Conservation (phyloP, 306 rosid species). For the Gleditsia sinensis region DNA sequence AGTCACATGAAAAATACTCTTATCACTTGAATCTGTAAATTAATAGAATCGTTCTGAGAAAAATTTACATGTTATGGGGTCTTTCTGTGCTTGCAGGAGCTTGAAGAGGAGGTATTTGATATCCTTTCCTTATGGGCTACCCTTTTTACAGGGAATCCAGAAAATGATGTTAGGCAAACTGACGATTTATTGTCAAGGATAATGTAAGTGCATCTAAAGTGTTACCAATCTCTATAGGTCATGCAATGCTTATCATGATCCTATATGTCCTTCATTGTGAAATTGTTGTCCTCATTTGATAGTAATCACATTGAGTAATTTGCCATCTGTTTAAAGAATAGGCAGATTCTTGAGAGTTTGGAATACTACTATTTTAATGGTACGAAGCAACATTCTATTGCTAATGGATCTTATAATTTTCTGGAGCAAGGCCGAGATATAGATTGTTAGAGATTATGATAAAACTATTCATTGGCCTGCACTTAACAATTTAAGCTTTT, state of each 20-base stretch:
- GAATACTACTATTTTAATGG: neutral
- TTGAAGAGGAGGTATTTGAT: constrained; percentile 90
- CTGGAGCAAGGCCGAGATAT: neutral
- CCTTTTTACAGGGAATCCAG: constrained; percentile 70
- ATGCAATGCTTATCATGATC: constrained; percentile 18
- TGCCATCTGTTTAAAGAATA: neutral
- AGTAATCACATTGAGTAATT: neutral
- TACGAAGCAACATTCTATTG: neutral
- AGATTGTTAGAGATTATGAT: too few relatives aligned
- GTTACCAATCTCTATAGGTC: constrained; percentile 7
- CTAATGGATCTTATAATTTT: neutral
- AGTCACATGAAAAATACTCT: constrained; percentile 13
- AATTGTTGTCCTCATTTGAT: neutral
- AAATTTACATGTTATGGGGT: constrained; percentile 26
- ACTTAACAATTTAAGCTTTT: too few relatives aligned
- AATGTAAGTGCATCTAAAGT: constrained; percentile 53
- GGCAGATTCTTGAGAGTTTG: neutral
- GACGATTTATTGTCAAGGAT: constrained; percentile 72
- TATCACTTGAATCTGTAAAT: neutral
- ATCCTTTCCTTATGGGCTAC: constrained; percentile 92
- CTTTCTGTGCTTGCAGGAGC: constrained; percentile 65
- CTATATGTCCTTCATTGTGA: constrained; percentile 1
- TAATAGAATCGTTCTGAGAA: constrained; percentile 3
- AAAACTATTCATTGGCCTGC: too few relatives aligned
- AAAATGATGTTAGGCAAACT: constrained; percentile 57